phyloP scores from a whole-genome alignment of 768 basidiomycete species.

The Asterophora lycoperdoides region DNA sequence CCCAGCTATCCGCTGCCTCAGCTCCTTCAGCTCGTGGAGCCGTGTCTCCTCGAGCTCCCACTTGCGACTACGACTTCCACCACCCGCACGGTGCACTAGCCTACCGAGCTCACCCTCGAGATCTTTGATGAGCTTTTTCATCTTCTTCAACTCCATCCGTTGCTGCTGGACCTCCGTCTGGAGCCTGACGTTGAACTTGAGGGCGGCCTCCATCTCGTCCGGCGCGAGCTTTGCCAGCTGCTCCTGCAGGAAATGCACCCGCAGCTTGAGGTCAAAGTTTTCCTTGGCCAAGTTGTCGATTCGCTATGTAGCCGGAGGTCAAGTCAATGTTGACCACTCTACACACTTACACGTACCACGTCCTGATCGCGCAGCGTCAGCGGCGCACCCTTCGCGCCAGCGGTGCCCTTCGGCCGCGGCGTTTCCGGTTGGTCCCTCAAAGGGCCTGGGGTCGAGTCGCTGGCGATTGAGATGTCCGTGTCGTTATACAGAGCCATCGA shows the following conservation, averaged over 20 bases:
- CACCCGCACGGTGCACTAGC: slow-evolving; percentile 50
- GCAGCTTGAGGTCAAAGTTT: slow-evolving; percentile 94
- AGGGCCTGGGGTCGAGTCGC: slow-evolving; percentile 44
- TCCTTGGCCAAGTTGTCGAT: slow-evolving; percentile 96
- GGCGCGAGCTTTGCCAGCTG: slow-evolving; percentile 85
- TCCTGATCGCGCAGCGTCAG: slow-evolving; percentile 94
- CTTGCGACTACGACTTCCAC: slow-evolving; percentile 45
- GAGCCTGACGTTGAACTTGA: slow-evolving; percentile 89
- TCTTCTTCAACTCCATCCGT: slow-evolving; percentile 86
- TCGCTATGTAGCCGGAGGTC: slow-evolving; percentile 54
- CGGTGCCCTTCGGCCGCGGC: slow-evolving; percentile 44
- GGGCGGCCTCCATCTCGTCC: slow-evolving; percentile 86
- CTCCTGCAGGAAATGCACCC: slow-evolving; percentile 94
- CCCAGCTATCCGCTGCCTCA: slow-evolving; percentile 46
- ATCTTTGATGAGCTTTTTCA: slow-evolving; percentile 84
- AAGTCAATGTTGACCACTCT: not conserved
- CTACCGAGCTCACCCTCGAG: slow-evolving; percentile 77
- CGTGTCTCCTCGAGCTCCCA: slow-evolving; percentile 75
- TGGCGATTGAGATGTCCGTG: slow-evolving; percentile 57
- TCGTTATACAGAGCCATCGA: slow-evolving; percentile 39
- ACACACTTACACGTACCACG: slow-evolving; percentile 62
- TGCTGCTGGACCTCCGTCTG: slow-evolving; percentile 90
- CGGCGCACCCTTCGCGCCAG: slow-evolving; percentile 38
- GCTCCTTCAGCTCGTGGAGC: slow-evolving; percentile 63
- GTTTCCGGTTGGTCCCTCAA: slow-evolving; percentile 46